phyloP scores from a whole-genome alignment of 140 eudicot species.

The Stevia rebaudiana region DNA sequence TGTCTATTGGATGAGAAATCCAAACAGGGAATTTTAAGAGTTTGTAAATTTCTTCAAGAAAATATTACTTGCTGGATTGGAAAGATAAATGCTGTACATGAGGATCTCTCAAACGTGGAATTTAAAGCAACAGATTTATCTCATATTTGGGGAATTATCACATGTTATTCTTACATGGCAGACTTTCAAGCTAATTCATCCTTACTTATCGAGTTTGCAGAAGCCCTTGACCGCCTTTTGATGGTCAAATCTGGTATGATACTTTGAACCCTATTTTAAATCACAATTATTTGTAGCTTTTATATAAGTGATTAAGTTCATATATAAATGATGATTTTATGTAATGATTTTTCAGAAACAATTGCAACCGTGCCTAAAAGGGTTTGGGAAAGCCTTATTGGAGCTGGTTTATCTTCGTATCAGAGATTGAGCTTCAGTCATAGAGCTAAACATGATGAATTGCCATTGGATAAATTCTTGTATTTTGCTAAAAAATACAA shows the following conservation, averaged over 20 bases:
- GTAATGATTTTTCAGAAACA: slow-evolving; percentile 21
- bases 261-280: not conserved
- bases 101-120: slow-evolving; percentile 22
- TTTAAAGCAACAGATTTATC: slow-evolving; percentile 43
- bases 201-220: slow-evolving; percentile 59
- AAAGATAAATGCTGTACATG: slow-evolving; percentile 31
- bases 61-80: slow-evolving; percentile 43
- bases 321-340: slow-evolving; percentile 6
- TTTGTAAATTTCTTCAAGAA: slow-evolving; percentile 29
- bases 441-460: slow-evolving; percentile 23
- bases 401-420: slow-evolving; percentile 66
- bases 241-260: slow-evolving; percentile 45
- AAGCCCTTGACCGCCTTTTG: slow-evolving; percentile 63
- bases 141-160: slow-evolving; percentile 64
- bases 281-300: not conserved
- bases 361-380: slow-evolving; percentile 31
- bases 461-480: slow-evolving; percentile 40
- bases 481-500: slow-evolving; percentile 57
- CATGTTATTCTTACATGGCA: slow-evolving; percentile 57
- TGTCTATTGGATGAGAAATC: slow-evolving; percentile 36
- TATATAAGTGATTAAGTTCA: slow-evolving; percentile 7
- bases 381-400: slow-evolving; percentile 70
- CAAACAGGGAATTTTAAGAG: slow-evolving; percentile 28
- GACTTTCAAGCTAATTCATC: slow-evolving; percentile 39
- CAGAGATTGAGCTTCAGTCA: slow-evolving; percentile 28